phyloP scores from a whole-genome alignment of 805 yeast species.

The Yarrowia keelungensis region DNA sequence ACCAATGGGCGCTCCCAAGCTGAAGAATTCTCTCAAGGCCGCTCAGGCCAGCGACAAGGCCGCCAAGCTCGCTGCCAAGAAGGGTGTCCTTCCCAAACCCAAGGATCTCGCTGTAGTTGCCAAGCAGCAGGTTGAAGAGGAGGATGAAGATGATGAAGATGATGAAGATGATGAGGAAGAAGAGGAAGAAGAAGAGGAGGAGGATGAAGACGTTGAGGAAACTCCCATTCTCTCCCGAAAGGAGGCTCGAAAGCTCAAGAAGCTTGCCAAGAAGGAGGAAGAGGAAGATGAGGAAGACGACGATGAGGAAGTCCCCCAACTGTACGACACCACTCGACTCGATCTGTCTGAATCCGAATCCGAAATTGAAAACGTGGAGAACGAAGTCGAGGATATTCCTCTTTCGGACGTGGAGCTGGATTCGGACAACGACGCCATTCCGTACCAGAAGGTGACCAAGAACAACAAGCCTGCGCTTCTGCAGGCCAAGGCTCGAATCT shows the following conservation, averaged over 20 bases:
- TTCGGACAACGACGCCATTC: slow-evolving; percentile 93
- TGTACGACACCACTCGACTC: slow-evolving; percentile 46
- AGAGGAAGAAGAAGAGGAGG: slow-evolving; percentile 19
- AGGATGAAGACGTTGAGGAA: slow-evolving; percentile 30
- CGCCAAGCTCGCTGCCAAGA: slow-evolving; percentile 24
- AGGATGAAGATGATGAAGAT: slow-evolving; percentile 10
- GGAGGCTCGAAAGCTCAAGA: slow-evolving; percentile 42
- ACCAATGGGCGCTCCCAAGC: slow-evolving; percentile 16
- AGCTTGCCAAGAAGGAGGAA: slow-evolving; percentile 48
- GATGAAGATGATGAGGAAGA: slow-evolving; percentile 11
- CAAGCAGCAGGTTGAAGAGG: slow-evolving; percentile 4
- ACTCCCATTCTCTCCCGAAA: slow-evolving; percentile 41
- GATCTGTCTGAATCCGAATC: slow-evolving; percentile 53
- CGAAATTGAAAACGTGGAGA: slow-evolving; percentile 61
- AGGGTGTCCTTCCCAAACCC: slow-evolving; percentile 32
- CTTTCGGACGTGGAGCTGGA: slow-evolving; percentile 91
- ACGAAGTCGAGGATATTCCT: slow-evolving; percentile 82
- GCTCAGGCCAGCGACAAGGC: slow-evolving; percentile 34
- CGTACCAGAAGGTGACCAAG: slow-evolving; percentile 85
- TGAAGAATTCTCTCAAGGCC: slow-evolving; percentile 23
- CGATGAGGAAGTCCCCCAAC: slow-evolving; percentile 48
- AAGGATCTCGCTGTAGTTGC: slow-evolving; percentile 13
- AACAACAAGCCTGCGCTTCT: slow-evolving; percentile 80
- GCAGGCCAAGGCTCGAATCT: slow-evolving; percentile 47
- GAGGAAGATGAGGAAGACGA: slow-evolving; percentile 50